phyloP scores from a whole-genome alignment of 2,329 filamentous ascomycete species.

The Fusarium gaditjirri region DNA sequence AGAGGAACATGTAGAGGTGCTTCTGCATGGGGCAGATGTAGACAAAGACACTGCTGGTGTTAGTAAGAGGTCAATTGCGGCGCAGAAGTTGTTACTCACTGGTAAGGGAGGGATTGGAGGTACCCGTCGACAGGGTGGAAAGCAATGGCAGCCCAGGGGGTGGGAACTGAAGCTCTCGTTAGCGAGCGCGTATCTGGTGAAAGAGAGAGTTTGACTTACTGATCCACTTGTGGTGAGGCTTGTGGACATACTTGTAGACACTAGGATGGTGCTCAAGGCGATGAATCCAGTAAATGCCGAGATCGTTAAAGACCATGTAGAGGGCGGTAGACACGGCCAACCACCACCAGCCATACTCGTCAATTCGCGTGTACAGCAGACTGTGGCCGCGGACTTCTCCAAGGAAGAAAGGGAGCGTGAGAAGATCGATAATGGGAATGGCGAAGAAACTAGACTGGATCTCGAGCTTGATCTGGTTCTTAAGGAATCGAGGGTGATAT shows the following conservation, averaged over 20 bases:
- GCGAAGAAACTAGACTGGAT: slow-evolving; percentile 56
- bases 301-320: slow-evolving; percentile 59
- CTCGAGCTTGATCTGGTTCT: slow-evolving; percentile 59
- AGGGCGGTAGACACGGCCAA: slow-evolving; percentile 51
- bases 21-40: slow-evolving; percentile 59
- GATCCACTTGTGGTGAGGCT: slow-evolving; percentile 62
- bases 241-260: slow-evolving; percentile 60
- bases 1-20: slow-evolving; percentile 57
- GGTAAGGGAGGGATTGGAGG: slow-evolving; percentile 59
- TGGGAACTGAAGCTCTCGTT: slow-evolving; percentile 50
- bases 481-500: slow-evolving; percentile 59
- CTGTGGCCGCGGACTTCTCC: slow-evolving; percentile 60
- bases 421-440: slow-evolving; percentile 56
- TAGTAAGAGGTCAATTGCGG: not conserved
- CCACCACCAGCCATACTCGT: slow-evolving; percentile 56
- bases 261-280: slow-evolving; percentile 58
- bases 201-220: slow-evolving; percentile 43
- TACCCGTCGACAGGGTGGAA: slow-evolving; percentile 61
- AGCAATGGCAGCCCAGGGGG: slow-evolving; percentile 58
- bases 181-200: not conserved
- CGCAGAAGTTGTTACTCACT: slow-evolving; percentile 46
- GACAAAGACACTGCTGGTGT: slow-evolving; percentile 51
- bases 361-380: slow-evolving; percentile 53
- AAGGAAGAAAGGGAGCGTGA: slow-evolving; percentile 59
- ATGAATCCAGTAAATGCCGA: slow-evolving; percentile 61